Conservation (phyloP, 306 rosid species). For the Glycine latifolia region DNA sequence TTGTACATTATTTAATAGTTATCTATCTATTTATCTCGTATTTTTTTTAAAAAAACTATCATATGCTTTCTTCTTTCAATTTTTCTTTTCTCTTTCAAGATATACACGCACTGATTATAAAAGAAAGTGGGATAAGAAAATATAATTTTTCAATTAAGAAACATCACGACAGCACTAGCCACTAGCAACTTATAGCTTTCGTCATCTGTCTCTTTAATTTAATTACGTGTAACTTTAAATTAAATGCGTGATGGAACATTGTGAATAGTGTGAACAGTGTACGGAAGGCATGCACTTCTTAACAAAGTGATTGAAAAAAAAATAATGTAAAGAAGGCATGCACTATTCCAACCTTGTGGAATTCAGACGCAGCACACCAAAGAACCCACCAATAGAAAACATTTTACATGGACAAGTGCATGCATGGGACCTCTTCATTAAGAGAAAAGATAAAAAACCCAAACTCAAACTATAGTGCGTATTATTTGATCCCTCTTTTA, state of each 20-base stretch:
- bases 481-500: not conserved
- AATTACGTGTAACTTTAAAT: not conserved
- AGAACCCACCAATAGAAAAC: not conserved
- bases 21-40: not conserved
- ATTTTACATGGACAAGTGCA: not conserved
- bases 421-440: not conserved
- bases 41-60: not conserved
- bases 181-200: not conserved
- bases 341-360: not conserved
- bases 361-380: slow-evolving; percentile 38
- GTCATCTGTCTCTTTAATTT: not conserved
- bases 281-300: not conserved
- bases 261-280: not conserved
- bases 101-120: not conserved
- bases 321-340: no score
- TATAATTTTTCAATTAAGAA: not conserved
- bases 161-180: not conserved
- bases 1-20: no score
- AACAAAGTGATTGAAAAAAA: no score
- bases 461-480: not conserved
- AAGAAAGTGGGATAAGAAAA: not conserved
- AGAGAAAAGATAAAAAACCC: no score
- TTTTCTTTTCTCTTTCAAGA: not conserved
- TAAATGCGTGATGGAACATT: not conserved
- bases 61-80: not conserved